These are phyloP conservation scores for Amanita pseudoporphyria DNA, from an alignment of 768 basidiomycete genomes.

Conservation along the genomic window DNA sequence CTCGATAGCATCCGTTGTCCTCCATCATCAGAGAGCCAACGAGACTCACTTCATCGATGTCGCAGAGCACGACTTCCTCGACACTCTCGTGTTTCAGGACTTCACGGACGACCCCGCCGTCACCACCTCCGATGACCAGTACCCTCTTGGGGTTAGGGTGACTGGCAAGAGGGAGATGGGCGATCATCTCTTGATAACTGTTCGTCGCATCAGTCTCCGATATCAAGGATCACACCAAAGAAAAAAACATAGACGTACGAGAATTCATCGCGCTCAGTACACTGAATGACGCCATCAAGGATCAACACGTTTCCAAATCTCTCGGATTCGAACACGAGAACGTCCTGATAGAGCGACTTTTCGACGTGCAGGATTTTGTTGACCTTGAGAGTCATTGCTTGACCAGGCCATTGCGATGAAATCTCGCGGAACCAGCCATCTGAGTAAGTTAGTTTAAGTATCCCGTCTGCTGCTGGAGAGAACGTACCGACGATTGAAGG, in stretches of 20 bases:
- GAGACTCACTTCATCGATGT: slow-evolving; percentile 81
- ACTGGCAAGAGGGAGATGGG: slow-evolving; percentile 90
- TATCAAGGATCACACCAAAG: neutral
- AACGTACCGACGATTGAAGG: slow-evolving; percentile 42
- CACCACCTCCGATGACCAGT: slow-evolving; percentile 96
- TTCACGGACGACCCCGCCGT: slow-evolving; percentile 96
- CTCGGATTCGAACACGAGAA: slow-evolving; percentile 93
- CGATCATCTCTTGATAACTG: slow-evolving; percentile 99
- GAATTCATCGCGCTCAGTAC: slow-evolving; percentile 98
- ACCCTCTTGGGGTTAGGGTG: slow-evolving; percentile 96
- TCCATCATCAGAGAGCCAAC: neutral
- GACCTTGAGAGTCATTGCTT: slow-evolving; percentile 96
- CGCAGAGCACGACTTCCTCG: slow-evolving; percentile 88
- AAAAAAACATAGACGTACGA: slow-evolving; percentile 54
- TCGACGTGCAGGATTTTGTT: slow-evolving; percentile 92
- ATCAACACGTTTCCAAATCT: slow-evolving; percentile 96
- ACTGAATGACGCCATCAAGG: slow-evolving; percentile 92
- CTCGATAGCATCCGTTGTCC: neutral
- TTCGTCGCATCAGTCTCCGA: neutral
- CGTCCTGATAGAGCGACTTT: slow-evolving; percentile 91
- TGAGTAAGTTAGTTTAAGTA: slow-evolving; percentile 7
- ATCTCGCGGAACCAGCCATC: slow-evolving; percentile 98
- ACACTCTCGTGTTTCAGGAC: slow-evolving; percentile 91
- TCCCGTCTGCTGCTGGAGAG: neutral
- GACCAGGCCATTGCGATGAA: slow-evolving; percentile 93